Percentiles rank a stretch among this genome's conserved stretches.
These are phyloP conservation scores for Sextonia rubra DNA, from an alignment of 164 flowering plant species.

Conservation along the genomic window DNA sequence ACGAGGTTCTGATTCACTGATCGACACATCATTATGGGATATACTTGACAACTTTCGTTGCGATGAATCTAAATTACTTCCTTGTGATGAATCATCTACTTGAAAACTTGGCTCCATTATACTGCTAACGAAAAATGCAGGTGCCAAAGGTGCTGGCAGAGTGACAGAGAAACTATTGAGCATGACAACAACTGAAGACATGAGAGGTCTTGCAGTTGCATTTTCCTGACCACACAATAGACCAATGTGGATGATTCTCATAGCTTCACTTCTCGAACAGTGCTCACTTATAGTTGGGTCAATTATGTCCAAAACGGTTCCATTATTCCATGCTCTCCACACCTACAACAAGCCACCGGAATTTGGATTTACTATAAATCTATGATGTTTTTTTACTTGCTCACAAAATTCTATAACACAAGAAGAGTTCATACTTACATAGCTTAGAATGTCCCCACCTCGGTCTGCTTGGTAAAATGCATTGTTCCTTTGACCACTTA, in stretches of 20 bases:
- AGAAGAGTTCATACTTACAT: slow-evolving; percentile 20
- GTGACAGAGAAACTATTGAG: slow-evolving; percentile 31
- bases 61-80: background rate
- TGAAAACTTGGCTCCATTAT: background rate
- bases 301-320: slow-evolving; percentile 4
- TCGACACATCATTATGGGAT: slow-evolving; percentile 7
- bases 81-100: too few species aligned
- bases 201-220: slow-evolving; percentile 33
- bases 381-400: background rate
- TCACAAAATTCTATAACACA: background rate
- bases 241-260: slow-evolving; percentile 41
- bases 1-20: slow-evolving; percentile 3
- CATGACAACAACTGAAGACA: slow-evolving; percentile 38
- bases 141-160: slow-evolving; percentile 34
- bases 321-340: slow-evolving; percentile 7
- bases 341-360: background rate
- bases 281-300: slow-evolving; percentile 20
- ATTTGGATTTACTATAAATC: background rate
- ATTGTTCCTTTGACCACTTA: slow-evolving; percentile 28
- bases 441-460: slow-evolving; percentile 21
- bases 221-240: slow-evolving; percentile 44
- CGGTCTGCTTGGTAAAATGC: slow-evolving; percentile 2
- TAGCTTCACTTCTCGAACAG: slow-evolving; percentile 21
- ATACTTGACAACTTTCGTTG: background rate
- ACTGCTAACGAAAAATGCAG: slow-evolving; percentile 28